Percentiles rank a stretch among this genome's conserved stretches.
phyloP scores from a whole-genome alignment of 345 rosid species.

The Populus simonii region DNA sequence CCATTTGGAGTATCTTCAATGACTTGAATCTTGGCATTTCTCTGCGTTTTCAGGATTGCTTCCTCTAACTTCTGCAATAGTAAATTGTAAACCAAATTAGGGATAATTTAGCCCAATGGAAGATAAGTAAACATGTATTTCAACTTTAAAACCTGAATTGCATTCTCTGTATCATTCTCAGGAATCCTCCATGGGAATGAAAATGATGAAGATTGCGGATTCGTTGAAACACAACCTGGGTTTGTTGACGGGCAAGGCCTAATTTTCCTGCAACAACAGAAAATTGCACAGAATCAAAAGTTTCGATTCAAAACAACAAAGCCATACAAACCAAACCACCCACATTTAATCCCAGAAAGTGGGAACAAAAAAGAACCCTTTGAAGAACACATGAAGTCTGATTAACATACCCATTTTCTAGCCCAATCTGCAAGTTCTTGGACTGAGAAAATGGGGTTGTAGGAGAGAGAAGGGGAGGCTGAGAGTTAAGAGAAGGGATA shows the following conservation, averaged over 20 bases:
- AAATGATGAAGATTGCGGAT: conserved; percentile 83
- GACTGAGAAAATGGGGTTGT: conserved; percentile 91
- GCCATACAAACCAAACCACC: not conserved
- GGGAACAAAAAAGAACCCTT: not conserved
- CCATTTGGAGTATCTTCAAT: conserved; percentile 70
- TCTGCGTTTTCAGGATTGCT: conserved; percentile 68
- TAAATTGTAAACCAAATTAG: not conserved
- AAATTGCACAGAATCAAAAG: not conserved
- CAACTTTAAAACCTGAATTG: conserved; percentile 47
- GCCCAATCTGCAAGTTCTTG: conserved; percentile 66
- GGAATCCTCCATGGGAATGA: conserved; percentile 71
- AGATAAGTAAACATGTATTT: not conserved
- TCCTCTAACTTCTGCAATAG: conserved; percentile 57
- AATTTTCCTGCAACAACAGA: conserved; percentile 54
- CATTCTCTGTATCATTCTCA: conserved; percentile 41
- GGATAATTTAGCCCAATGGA: not conserved
- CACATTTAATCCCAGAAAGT: not conserved
- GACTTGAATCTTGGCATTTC: conserved; percentile 51
- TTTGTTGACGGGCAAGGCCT: conserved; percentile 87
- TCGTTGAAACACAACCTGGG: conserved; percentile 84
- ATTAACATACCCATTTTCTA: conserved; percentile 60
- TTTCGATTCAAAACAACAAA: not conserved
- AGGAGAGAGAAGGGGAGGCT: conserved; percentile 39
- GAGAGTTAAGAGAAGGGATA: conserved; percentile 64
- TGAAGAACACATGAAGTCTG: not conserved